Base-by-base conservation (phyloP, 352 stramenopile species). In the Bremia lactucae region DNA sequence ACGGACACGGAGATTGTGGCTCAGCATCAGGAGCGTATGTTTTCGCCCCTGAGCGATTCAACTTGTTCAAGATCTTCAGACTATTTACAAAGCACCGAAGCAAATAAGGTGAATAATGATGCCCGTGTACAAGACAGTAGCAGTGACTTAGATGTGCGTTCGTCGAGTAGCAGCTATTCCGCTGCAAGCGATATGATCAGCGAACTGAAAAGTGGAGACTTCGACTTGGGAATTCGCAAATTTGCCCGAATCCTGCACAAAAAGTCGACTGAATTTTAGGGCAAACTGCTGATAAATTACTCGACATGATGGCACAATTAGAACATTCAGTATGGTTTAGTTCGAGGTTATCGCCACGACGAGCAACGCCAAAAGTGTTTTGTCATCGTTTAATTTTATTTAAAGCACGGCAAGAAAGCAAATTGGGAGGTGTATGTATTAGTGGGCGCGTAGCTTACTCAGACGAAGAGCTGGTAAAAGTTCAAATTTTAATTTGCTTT, bases 221-320 rank as follows among this genome's bases (percentile, higher is more conserved):
- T 21, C 25, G 62, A 62, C n/a, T 28, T 55, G 29, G 46, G 59
- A 15, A 43, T 49, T 16, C 36, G 25, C 36, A 36, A 37, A 11
- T 49, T 28, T 8, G 53, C 47, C 14, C 18, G 43, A 13, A 61
- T 50, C 31, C 64, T 62, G 15, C 62, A 52, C 25, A 76, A 75
- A 45, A 59, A 68, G 33, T 75, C 65, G 3, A 72, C 65, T 42
- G 65, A 75, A 31, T 75, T 75, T 52, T 75, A 60, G 47, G 31
- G 25, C 37, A 37, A 28, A 40, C 44, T 24, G 31, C 9, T 36
- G 31, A 18, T 16, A 33, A 25, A n/a, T n/a, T n/a, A n/a, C n/a
- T n/a, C n/a, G n/a, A n/a, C n/a, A n/a, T n/a, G n/a, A n/a, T n/a
- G n/a, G n/a, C n/a, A n/a, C n/a, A n/a, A n/a, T n/a, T n/a, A n/a